Conservation (phyloP, 495 filamentous ascomycete genomes). For the Lophium mytilinum region DNA sequence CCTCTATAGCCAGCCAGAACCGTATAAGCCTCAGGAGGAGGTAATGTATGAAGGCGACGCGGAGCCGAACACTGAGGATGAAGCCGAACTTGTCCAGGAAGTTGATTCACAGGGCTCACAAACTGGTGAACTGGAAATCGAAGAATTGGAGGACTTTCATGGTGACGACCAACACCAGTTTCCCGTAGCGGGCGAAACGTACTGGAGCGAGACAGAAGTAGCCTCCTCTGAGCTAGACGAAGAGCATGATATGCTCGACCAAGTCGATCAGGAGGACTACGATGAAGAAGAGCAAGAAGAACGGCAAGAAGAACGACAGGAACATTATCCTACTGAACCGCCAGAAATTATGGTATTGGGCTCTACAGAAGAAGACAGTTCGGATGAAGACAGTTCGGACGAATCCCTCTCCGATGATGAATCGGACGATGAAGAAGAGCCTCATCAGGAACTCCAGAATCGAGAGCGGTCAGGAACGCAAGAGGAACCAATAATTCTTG, state of each 20-base stretch:
- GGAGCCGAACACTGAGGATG: conserved; percentile 15
- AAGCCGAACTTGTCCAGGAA: not conserved
- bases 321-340: not conserved
- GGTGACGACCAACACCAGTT: too few species aligned
- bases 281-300: not conserved
- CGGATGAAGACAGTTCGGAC: not conserved
- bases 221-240: not conserved
- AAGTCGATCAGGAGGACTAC: not conserved
- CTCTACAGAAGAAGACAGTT: not conserved
- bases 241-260: not conserved
- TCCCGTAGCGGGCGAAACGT: too few species aligned
- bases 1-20: conserved; percentile 14
- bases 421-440: not conserved
- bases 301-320: too few species aligned
- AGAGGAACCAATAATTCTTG: not conserved
- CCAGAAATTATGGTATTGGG: not conserved
- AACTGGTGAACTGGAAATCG: not conserved
- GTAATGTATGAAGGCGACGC: conserved; percentile 9
- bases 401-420: not conserved
- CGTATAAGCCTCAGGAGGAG: not conserved
- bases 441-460: not conserved
- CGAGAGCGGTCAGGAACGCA: not conserved
- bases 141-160: too few species aligned
- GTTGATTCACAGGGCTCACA: not conserved
- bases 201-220: too few species aligned